Evolutionary conservation across 345 rosid genomes (phyloP), one percentile per base, ranked within the genome.

Genomic region (Eucalyptus erythrocorys): DNA sequence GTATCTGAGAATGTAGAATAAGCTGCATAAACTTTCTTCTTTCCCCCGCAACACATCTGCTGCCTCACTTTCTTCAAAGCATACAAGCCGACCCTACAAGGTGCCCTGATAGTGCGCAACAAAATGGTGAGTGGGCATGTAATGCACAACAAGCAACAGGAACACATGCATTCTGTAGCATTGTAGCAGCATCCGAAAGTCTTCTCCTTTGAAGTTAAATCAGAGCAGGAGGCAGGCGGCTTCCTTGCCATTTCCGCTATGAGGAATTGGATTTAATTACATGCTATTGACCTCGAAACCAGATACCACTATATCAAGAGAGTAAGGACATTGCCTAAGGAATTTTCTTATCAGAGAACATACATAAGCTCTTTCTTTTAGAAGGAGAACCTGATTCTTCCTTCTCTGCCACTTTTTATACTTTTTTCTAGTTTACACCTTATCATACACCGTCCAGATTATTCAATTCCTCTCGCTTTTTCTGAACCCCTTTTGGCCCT

Each of bases 1-100:
- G 94, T 94, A 88, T 95, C 98, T 1, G 99, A 96, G 90, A 95
- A 96, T 4, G 99, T 95, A 8, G 99, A 96, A 90, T 95, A 96
- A 5, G 92, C 92, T 1, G 93, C 95, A 48, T 61, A 92, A 57
- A 92, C 90, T 87, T 85, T 90, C 86, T 91, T 89, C 82, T 84
- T 85, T 9, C 92, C 89, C 12, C 93, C 66, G 64, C 95, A 95
- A 66, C 91, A 89, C 68, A 87, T 88, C 89, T 91, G 87, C 3
- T 76, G 48, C 15, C 37, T 86, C 8, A 90, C 94, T 22, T 48
- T 86, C 85, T 88, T 85, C 1, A 92, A 91, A 27, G 92, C 94
- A 84, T 89, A 90, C 93, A 91, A 90, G 24, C 94, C 95, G 32
- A 94, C 89, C 93, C 91, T 92, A 92, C 95, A 96, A 5, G 99